Conservation (phyloP, 2,329 filamentous ascomycete genomes). For the Aureobasidium leucospermi region DNA sequence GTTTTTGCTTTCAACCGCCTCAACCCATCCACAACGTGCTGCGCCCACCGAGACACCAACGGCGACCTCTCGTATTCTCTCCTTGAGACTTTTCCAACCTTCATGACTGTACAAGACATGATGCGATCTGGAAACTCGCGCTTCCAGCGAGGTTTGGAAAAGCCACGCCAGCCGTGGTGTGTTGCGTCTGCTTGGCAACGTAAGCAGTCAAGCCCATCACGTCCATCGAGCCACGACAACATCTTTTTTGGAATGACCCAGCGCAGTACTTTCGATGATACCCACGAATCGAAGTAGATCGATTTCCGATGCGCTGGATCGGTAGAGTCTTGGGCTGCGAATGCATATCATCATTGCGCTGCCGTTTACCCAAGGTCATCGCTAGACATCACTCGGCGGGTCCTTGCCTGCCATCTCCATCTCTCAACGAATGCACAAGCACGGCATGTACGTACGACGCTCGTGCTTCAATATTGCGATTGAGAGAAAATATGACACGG, state of each 20-base stretch:
- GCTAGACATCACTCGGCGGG: background rate
- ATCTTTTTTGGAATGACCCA: background rate
- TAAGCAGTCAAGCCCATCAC: no score
- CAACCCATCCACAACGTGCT: background rate
- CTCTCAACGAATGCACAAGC: background rate
- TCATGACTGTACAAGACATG: background rate
- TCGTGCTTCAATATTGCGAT: background rate
- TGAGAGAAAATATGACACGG: background rate
- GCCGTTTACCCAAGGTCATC: background rate
- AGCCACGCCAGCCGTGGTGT: background rate
- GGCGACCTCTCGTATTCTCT: background rate
- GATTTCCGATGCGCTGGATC: background rate
- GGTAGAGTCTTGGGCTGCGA: background rate
- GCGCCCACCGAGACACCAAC: conserved; percentile 7
- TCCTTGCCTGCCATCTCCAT: background rate
- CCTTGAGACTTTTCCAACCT: background rate
- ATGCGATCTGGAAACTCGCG: background rate
- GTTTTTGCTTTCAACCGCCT: background rate
- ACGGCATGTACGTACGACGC: background rate
- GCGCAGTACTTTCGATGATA: background rate
- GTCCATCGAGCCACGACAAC: background rate
- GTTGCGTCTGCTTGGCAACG: background rate
- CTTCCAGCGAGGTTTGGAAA: background rate
- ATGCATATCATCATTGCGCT: background rate
- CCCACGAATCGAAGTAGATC: background rate